These are phyloP conservation scores for Aeminium ludgeri DNA, from an alignment of 495 filamentous ascomycete species.

Conservation along the genomic window DNA sequence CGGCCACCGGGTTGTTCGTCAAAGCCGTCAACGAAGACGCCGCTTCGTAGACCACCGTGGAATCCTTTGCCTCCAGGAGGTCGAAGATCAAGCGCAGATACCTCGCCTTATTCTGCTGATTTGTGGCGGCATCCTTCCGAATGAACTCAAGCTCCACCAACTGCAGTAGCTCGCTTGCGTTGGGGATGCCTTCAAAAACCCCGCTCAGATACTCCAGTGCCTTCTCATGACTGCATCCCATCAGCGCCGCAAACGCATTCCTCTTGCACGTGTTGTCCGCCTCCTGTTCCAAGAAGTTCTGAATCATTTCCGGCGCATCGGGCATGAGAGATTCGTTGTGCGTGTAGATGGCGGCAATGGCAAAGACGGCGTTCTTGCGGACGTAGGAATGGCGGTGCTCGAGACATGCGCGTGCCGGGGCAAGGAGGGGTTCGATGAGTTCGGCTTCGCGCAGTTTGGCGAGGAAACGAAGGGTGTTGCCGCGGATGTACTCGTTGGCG, in stretches of 20 bases:
- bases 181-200: conserved; percentile 88
- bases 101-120: conserved; percentile 81
- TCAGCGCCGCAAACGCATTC: conserved; percentile 87
- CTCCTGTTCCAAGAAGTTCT: conserved; percentile 77
- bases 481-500: conserved; percentile 94
- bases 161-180: conserved; percentile 85
- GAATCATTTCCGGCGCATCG: conserved; percentile 84
- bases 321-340: conserved; percentile 87
- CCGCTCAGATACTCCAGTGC: conserved; percentile 74
- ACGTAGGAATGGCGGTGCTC: conserved; percentile 96
- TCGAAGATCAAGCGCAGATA: conserved; percentile 95
- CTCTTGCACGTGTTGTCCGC: conserved; percentile 94
- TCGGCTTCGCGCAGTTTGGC: conserved; percentile 93
- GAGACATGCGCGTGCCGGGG: conserved; percentile 76
- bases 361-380: conserved; percentile 93
- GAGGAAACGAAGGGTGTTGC: conserved; percentile 90
- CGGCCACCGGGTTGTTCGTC: conserved; percentile 90
- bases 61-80: conserved; percentile 78
- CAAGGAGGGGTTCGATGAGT: conserved; percentile 86
- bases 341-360: conserved; percentile 79
- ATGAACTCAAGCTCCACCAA: conserved; percentile 93
- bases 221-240: conserved; percentile 82
- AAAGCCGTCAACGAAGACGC: conserved; percentile 92
- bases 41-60: conserved; percentile 94
- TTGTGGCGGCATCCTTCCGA: conserved; percentile 89